Conservation (phyloP, 2,329 filamentous ascomycete genomes). For the Colletotrichum musae region DNA sequence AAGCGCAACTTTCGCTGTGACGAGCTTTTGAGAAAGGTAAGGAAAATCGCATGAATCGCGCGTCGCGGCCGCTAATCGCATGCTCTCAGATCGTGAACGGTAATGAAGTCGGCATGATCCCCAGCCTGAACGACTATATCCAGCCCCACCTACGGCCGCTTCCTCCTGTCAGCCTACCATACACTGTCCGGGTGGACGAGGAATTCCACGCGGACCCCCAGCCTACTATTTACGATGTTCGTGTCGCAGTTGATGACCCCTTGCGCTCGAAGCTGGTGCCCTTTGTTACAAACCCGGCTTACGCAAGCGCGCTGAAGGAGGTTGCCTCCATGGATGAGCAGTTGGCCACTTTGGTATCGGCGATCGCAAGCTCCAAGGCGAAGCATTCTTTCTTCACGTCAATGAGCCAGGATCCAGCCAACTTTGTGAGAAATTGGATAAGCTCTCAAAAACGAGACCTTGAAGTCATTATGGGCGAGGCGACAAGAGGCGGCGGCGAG, state of each 20-base stretch:
- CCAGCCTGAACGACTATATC: slow-evolving; percentile 85
- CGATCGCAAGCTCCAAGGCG: slow-evolving; percentile 86
- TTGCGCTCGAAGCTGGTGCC: slow-evolving; percentile 76
- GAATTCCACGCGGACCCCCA: slow-evolving; percentile 81
- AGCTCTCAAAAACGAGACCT: slow-evolving; percentile 92
- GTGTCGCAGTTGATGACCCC: slow-evolving; percentile 87
- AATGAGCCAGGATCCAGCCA: slow-evolving; percentile 84
- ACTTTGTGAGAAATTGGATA: slow-evolving; percentile 89
- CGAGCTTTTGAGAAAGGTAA: slow-evolving; percentile 81
- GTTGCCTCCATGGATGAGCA: slow-evolving; percentile 87
- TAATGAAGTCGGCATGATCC: slow-evolving; percentile 86
- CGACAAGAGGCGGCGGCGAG: slow-evolving; percentile 73
- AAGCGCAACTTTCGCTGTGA: slow-evolving; percentile 94
- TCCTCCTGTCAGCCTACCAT: slow-evolving; percentile 85
- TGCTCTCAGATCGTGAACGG: slow-evolving; percentile 75
- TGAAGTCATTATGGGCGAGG: slow-evolving; percentile 89
- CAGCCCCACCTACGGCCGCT: slow-evolving; percentile 83
- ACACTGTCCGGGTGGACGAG: slow-evolving; percentile 94
- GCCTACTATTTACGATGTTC: slow-evolving; percentile 91
- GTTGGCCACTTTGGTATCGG: slow-evolving; percentile 85
- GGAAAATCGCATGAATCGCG: slow-evolving; percentile 43
- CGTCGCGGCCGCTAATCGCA: not conserved
- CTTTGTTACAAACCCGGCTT: slow-evolving; percentile 78
- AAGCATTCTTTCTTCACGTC: slow-evolving; percentile 90
- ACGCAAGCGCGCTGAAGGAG: slow-evolving; percentile 80